These are phyloP conservation scores for Apiosordaria backusii DNA, from an alignment of 495 filamentous ascomycete species.

Conservation along the genomic window DNA sequence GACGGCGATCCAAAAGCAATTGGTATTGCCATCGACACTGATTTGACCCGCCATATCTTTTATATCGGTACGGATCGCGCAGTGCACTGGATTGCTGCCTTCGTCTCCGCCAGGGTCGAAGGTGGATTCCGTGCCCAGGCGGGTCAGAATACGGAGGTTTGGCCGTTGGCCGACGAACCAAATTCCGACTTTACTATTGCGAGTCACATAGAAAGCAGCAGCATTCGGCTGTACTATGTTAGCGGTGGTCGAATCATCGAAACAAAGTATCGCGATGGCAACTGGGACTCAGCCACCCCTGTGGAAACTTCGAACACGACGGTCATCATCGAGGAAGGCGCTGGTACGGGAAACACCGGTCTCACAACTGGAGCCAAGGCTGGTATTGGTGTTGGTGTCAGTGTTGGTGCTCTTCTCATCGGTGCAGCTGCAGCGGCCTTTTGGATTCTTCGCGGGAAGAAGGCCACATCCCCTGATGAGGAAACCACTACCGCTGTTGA, in stretches of 20 bases:
- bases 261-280: conserved; percentile 13
- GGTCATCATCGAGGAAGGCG: background rate
- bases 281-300: conserved; percentile 2
- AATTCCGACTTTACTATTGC: conserved; percentile 23
- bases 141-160: conserved; percentile 4
- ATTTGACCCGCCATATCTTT: conserved; percentile 27
- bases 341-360: conserved; percentile 8
- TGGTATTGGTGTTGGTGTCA: conserved; percentile 20
- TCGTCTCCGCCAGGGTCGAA: conserved; percentile 20
- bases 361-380: conserved; percentile 20
- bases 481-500: background rate
- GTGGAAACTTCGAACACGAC: conserved; percentile 5
- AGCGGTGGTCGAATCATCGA: conserved; percentile 25
- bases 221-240: conserved; percentile 26
- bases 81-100: conserved; percentile 17
- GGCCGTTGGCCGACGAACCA: conserved; percentile 25
- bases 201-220: conserved; percentile 16
- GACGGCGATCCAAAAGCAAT: conserved; percentile 23
- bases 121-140: conserved; percentile 9
- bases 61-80: conserved; percentile 29
- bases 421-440: conserved; percentile 10
- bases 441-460: conserved; percentile 13
- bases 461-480: background rate
- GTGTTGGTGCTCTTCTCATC: conserved; percentile 12
- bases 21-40: conserved; percentile 23